Evolutionary conservation across 768 basidiomycete genomes (phyloP).

Genomic region (Multifurca ochricompacta): DNA sequence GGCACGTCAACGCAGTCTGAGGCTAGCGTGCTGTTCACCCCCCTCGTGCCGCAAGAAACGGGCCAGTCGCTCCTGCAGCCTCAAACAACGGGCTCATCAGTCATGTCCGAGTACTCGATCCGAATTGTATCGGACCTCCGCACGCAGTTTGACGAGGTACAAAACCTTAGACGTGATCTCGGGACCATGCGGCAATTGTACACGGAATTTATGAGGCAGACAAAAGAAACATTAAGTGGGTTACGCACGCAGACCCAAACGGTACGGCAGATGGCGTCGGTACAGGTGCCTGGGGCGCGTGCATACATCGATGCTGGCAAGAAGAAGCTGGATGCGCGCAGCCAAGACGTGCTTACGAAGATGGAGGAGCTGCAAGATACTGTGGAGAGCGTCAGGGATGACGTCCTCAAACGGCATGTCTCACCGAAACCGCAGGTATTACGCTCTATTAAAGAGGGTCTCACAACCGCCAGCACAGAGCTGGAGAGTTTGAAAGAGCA

Average conservation of each 20-base stretch:
- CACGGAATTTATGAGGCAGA: slow-evolving; percentile 86
- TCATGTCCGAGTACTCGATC: slow-evolving; percentile 60
- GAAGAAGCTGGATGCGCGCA: slow-evolving; percentile 80
- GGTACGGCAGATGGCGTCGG: slow-evolving; percentile 79
- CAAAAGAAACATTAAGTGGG: slow-evolving; percentile 73
- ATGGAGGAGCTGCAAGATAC: slow-evolving; percentile 91
- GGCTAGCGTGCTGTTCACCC: slow-evolving; percentile 23
- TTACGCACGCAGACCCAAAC: slow-evolving; percentile 79
- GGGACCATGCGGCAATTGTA: slow-evolving; percentile 93
- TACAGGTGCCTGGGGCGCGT: slow-evolving; percentile 77
- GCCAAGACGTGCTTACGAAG: slow-evolving; percentile 83
- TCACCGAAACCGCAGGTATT: slow-evolving; percentile 71
- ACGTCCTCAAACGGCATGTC: slow-evolving; percentile 83
- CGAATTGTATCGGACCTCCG: slow-evolving; percentile 78
- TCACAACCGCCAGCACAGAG: slow-evolving; percentile 56
- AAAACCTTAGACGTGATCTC: slow-evolving; percentile 87
- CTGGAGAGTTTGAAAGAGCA: slow-evolving; percentile 74
- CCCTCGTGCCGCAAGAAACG: slow-evolving; percentile 54
- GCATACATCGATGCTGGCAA: slow-evolving; percentile 89
- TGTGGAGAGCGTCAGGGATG: slow-evolving; percentile 82
- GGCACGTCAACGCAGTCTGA: slow-evolving; percentile 26
- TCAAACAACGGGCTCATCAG: slow-evolving; percentile 69
- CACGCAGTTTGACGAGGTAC: slow-evolving; percentile 91
- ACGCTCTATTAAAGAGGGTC: slow-evolving; percentile 63
- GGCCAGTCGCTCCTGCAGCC: slow-evolving; percentile 56